These are phyloP conservation scores for Colletotrichum simmondsii DNA, from an alignment of 2,329 filamentous ascomycete genomes.

Conservation along the genomic window DNA sequence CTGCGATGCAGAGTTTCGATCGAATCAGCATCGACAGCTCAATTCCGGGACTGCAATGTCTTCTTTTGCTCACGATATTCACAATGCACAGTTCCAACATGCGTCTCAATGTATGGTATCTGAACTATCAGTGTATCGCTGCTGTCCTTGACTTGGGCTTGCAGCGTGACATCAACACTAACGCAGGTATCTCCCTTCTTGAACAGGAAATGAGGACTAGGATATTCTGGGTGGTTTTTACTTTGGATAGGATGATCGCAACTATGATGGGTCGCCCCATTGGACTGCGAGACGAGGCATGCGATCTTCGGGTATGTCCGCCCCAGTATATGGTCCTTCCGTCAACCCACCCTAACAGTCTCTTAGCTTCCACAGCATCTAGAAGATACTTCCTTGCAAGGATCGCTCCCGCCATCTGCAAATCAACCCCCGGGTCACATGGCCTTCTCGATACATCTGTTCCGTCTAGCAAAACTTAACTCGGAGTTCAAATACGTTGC, in stretches of 20 bases:
- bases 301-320: slow-evolving; percentile 58
- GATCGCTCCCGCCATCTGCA: background rate
- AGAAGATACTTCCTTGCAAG: slow-evolving; percentile 37
- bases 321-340: no score
- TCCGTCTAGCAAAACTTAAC: slow-evolving; percentile 58
- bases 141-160: slow-evolving; percentile 61
- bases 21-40: slow-evolving; percentile 59
- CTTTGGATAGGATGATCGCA: slow-evolving; percentile 60
- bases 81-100: slow-evolving; percentile 61
- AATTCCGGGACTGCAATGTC: slow-evolving; percentile 59
- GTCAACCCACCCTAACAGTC: slow-evolving; percentile 33
- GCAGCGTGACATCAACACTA: slow-evolving; percentile 57
- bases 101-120: slow-evolving; percentile 62
- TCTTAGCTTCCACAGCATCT: slow-evolving; percentile 43
- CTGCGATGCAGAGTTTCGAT: slow-evolving; percentile 59
- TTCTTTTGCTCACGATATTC: slow-evolving; percentile 58
- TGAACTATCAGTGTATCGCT: slow-evolving; percentile 66
- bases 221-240: slow-evolving; percentile 66
- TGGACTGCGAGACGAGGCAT: slow-evolving; percentile 64
- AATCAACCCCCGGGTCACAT: background rate
- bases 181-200: slow-evolving; percentile 54
- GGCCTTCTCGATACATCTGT: slow-evolving; percentile 59
- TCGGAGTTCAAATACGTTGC: slow-evolving; percentile 69
- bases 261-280: slow-evolving; percentile 68
- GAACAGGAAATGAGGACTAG: slow-evolving; percentile 65